Conservation (phyloP, 2,329 filamentous ascomycete genomes). For the Alternaria gaisen region DNA sequence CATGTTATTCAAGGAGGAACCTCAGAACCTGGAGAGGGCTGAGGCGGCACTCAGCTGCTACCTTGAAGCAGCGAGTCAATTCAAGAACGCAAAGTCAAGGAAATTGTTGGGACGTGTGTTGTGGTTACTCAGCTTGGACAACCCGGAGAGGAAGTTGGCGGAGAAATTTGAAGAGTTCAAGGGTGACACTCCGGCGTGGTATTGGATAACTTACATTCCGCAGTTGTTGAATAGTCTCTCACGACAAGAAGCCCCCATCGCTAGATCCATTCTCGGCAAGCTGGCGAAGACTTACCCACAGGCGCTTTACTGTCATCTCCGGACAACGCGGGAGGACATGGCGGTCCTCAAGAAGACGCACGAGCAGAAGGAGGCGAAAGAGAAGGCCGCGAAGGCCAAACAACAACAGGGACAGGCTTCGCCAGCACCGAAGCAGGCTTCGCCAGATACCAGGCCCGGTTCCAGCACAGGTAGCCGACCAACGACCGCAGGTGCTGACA, state of each 20-base stretch:
- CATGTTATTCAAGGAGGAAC: slow-evolving; percentile 91
- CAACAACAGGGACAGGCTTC: slow-evolving; percentile 63
- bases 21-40: slow-evolving; percentile 80
- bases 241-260: slow-evolving; percentile 87
- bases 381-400: slow-evolving; percentile 65
- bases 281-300: slow-evolving; percentile 97
- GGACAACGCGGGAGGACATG: slow-evolving; percentile 95
- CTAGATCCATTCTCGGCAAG: slow-evolving; percentile 86
- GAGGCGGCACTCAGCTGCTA: slow-evolving; percentile 96
- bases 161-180: slow-evolving; percentile 95
- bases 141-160: slow-evolving; percentile 82
- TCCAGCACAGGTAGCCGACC: slow-evolving; percentile 43
- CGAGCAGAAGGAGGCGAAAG: slow-evolving; percentile 67
- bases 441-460: slow-evolving; percentile 43
- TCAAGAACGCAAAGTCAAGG: slow-evolving; percentile 95
- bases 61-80: slow-evolving; percentile 91
- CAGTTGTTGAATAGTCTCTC: slow-evolving; percentile 92
- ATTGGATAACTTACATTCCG: slow-evolving; percentile 99
- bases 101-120: slow-evolving; percentile 93
- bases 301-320: slow-evolving; percentile 90
- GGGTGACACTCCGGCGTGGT: slow-evolving; percentile 97
- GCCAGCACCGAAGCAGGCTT: slow-evolving; percentile 49
- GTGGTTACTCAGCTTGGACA: slow-evolving; percentile 94
- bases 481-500: slow-evolving; percentile 44
- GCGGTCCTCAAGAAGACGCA: slow-evolving; percentile 88